Evolutionary conservation across 768 basidiomycete genomes (phyloP).

Genomic region (Phlebiopsis gigantea): DNA sequence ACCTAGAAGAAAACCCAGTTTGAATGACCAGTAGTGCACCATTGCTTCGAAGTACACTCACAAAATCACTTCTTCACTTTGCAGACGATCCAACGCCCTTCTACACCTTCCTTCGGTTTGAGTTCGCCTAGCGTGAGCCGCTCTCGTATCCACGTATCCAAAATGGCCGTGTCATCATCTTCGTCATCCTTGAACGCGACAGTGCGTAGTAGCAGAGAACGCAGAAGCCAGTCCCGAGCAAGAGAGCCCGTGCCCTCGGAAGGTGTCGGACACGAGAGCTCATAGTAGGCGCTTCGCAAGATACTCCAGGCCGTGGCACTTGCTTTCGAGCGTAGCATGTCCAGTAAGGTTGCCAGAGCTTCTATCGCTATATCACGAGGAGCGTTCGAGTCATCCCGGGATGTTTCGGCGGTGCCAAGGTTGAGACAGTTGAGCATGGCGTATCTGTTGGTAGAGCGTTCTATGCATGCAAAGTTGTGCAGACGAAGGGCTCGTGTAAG

Average conservation of each 20-base stretch:
- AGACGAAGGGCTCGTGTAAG: conserved; percentile 48
- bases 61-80: conserved; percentile 26
- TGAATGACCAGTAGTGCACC: too few species aligned
- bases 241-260: conserved; percentile 20
- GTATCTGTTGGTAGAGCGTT: conserved; percentile 33
- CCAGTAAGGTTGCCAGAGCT: conserved; percentile 41
- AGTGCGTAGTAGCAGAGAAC: conserved; percentile 18
- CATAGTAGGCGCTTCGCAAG: conserved; percentile 59
- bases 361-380: conserved; percentile 27
- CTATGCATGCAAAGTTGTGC: conserved; percentile 50
- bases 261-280: conserved; percentile 40
- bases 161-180: conserved; percentile 13
- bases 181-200: conserved; percentile 15
- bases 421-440: neutral
- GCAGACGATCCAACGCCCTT: conserved; percentile 58
- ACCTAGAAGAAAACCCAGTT: too few species aligned
- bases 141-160: conserved; percentile 51
- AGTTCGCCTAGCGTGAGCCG: conserved; percentile 41
- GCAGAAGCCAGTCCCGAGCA: conserved; percentile 34
- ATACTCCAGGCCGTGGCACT: conserved; percentile 54
- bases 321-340: conserved; percentile 43
- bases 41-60: neutral
- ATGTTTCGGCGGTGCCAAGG: neutral
- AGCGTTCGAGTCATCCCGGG: neutral
- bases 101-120: conserved; percentile 49